Conservation (phyloP, 2,329 filamentous ascomycete species). For the Calonectria multiphialidica region DNA sequence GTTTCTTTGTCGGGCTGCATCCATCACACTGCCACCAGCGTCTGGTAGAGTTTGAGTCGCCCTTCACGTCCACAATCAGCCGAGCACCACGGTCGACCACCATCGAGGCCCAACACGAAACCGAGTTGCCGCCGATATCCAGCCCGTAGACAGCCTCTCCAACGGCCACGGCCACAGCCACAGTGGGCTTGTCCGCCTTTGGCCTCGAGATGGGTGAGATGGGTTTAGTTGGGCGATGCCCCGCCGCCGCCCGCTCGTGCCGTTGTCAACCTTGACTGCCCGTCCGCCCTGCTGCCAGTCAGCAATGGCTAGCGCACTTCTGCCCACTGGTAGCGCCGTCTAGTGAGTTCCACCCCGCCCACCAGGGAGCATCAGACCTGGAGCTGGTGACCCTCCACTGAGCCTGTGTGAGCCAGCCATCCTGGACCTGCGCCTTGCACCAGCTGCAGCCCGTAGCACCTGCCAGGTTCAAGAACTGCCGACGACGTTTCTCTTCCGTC, state of each 20-base stretch:
- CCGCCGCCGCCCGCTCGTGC: conserved; percentile 18
- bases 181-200: conserved; percentile 7
- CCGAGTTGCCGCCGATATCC: background rate
- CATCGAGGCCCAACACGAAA: conserved; percentile 2
- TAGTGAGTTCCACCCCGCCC: conserved; percentile 19
- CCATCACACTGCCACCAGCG: background rate
- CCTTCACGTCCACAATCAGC: background rate
- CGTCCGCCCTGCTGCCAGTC: conserved; percentile 7
- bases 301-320: conserved; percentile 14
- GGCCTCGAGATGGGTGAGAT: background rate
- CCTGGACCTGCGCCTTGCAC: conserved; percentile 21
- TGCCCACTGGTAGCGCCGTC: conserved; percentile 2
- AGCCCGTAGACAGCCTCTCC: background rate
- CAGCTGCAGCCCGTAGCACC: background rate
- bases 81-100: background rate
- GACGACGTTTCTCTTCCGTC: conserved; percentile 40
- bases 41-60: background rate
- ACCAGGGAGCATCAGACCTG: conserved; percentile 21
- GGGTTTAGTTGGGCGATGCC: background rate
- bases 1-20: background rate
- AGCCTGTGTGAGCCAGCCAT: conserved; percentile 11
- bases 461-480: conserved; percentile 14
- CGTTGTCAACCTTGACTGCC: background rate
- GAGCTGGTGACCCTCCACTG: conserved; percentile 20
- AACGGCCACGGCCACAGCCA: conserved; percentile 14